Evolutionary conservation across 176 grass and related monocot genomes (phyloP), one percentile per base, ranked within the genome.

Genomic region (Oryza glumipatula): DNA sequence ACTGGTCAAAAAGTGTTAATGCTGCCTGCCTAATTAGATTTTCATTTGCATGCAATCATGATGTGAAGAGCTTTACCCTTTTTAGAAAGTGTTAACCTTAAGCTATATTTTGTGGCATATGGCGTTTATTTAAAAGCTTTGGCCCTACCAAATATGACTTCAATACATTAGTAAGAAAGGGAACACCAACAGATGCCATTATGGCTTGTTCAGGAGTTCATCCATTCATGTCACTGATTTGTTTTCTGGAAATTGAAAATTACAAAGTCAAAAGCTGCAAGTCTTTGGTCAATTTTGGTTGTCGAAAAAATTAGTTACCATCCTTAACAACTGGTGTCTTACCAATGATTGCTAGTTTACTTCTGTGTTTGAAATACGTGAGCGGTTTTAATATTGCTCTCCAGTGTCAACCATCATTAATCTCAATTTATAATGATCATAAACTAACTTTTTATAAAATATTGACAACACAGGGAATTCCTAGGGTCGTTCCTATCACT

Each of bases 401-500:
- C 49, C 1, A 16, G 13, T 52, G 26, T n/a, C 67, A 83, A 76
- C 22, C 39, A 68, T 68, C 4, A 21, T 70, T 26, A 26, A n/a
- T 58, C 15, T 73, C 77, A 22, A 24, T 21, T 56, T 54, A 1
- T 56, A 52, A 61, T 56, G 33, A 2, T 65, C 10, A 64, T 77
- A 24, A 58, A 13, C 21, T 38, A 21, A 72, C 44, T n/a, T 51
- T 74, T 39, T 77, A 35, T 77, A 23, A 32, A 19, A 19, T 71
- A 48, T 56, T 23, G 5, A 24, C 45, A 45, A 82, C 70, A 47
- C 76, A 95, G 93, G 79, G 52, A 52, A 92, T 92, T 76, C 83
- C 91, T 44, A 83, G 88, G 54, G 78, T 95, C 84, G 24, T 83
- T 78, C 65, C 32, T 48, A 90, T 95, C 32, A 76, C 48, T 24